A percentile compares a stretch with the other conserved stretches of the same genome.
Evolutionary conservation across 2,329 filamentous ascomycete species (phyloP).

Genomic region (Ilyonectria mors-panacis): DNA sequence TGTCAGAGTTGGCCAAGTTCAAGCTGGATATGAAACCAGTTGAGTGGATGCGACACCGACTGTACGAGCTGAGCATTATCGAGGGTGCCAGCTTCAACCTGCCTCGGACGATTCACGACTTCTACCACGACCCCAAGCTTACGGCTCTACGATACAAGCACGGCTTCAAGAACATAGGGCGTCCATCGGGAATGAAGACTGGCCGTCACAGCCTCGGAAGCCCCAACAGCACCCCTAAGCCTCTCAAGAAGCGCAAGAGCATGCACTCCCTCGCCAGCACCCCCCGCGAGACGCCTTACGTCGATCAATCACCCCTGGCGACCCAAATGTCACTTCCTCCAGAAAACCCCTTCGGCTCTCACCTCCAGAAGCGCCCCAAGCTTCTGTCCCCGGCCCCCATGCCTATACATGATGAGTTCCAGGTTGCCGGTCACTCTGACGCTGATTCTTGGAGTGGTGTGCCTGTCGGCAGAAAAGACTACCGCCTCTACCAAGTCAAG

Average conservation of each 20-base stretch:
- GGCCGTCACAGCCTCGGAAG: slow-evolving; percentile 43
- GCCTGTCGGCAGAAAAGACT: slow-evolving; percentile 63
- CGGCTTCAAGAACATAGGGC: slow-evolving; percentile 71
- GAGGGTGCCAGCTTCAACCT: slow-evolving; percentile 66
- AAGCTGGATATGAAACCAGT: slow-evolving; percentile 66
- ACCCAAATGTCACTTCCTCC: slow-evolving; percentile 31
- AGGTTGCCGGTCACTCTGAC: slow-evolving; percentile 65
- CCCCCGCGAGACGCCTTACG: slow-evolving; percentile 47
- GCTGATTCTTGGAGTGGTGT: slow-evolving; percentile 66
- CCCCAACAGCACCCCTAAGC: slow-evolving; percentile 43
- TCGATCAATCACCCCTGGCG: slow-evolving; percentile 48
- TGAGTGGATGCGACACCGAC: slow-evolving; percentile 71
- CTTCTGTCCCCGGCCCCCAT: slow-evolving; percentile 36
- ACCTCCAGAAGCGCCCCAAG: slow-evolving; percentile 48
- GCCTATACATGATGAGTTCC: slow-evolving; percentile 56
- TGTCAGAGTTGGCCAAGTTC: slow-evolving; percentile 69
- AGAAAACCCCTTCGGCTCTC: slow-evolving; percentile 31
- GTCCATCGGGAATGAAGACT: slow-evolving; percentile 65
- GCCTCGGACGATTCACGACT: slow-evolving; percentile 64
- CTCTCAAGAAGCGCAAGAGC: slow-evolving; percentile 53
- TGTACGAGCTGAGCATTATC: slow-evolving; percentile 63
- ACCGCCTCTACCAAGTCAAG: slow-evolving; percentile 68
- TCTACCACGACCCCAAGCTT: slow-evolving; percentile 71
- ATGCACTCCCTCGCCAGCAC: slow-evolving; percentile 49
- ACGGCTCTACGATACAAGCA: slow-evolving; percentile 64